Evolutionary conservation across 1,139 yeast genomes (phyloP).

Genomic region (Lodderomyces theae): DNA sequence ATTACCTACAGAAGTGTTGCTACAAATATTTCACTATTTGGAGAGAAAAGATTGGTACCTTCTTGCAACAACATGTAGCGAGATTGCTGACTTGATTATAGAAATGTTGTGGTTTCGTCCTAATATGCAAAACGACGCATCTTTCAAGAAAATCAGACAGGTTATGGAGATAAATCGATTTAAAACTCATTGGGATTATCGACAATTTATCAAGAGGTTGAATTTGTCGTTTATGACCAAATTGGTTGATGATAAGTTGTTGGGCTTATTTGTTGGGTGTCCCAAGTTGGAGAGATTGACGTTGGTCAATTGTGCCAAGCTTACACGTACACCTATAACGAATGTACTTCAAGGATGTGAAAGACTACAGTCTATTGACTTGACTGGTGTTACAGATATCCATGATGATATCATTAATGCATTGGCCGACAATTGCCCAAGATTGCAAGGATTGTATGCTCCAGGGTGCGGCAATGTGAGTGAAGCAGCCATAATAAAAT

Average conservation of each 20-base stretch:
- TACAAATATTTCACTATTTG: slow-evolving; percentile 66
- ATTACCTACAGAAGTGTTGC: slow-evolving; percentile 79
- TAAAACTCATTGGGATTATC: slow-evolving; percentile 67
- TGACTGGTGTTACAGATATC: slow-evolving; percentile 74
- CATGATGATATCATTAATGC: slow-evolving; percentile 68
- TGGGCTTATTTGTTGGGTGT: slow-evolving; percentile 60
- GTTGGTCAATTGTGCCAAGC: slow-evolving; percentile 70
- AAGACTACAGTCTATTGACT: slow-evolving; percentile 79
- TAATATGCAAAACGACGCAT: slow-evolving; percentile 56
- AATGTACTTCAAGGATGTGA: slow-evolving; percentile 62
- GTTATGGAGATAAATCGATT: slow-evolving; percentile 52
- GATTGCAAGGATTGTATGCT: slow-evolving; percentile 87
- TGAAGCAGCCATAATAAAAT: slow-evolving; percentile 58
- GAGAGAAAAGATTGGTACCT: slow-evolving; percentile 67
- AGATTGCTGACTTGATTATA: slow-evolving; percentile 77
- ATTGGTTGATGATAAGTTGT: slow-evolving; percentile 60
- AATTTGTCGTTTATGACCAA: slow-evolving; percentile 76
- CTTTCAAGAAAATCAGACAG: slow-evolving; percentile 49
- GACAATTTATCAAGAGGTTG: slow-evolving; percentile 71
- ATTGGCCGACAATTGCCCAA: slow-evolving; percentile 68
- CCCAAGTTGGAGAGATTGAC: slow-evolving; percentile 81
- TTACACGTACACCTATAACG: slow-evolving; percentile 62
- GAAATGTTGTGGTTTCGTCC: slow-evolving; percentile 92
- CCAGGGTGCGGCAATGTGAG: slow-evolving; percentile 75
- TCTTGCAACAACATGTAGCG: slow-evolving; percentile 71